phyloP scores from a whole-genome alignment of 169 alveolate species.

The Eimeria necatrix region DNA sequence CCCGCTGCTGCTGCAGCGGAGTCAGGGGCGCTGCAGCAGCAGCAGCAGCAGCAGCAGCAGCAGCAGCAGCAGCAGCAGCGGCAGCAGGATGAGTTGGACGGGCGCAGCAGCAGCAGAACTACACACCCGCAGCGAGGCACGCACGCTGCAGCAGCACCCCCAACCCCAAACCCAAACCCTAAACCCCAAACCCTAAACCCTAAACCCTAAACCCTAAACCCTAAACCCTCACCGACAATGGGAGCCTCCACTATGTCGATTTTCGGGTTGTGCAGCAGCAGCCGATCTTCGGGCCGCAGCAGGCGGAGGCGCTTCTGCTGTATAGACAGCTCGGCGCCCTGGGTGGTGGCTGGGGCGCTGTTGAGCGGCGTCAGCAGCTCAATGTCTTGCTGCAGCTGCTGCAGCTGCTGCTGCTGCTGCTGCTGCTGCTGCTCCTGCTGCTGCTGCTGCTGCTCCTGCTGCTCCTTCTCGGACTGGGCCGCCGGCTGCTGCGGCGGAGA shows the following conservation, averaged over 20 bases:
- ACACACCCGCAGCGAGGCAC: neutral
- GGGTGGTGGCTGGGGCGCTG: slow-evolving; percentile 58
- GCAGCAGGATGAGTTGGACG: neutral
- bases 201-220: neutral
- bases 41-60: slow-evolving; percentile 51
- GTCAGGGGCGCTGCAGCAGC: slow-evolving; percentile 61
- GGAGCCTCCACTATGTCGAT: slow-evolving; percentile 50
- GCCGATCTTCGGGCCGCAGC: slow-evolving; percentile 32
- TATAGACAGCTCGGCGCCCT: slow-evolving; percentile 11
- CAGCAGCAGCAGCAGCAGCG: slow-evolving; percentile 25
- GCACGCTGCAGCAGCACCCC: neutral
- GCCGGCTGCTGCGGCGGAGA: slow-evolving; percentile 59
- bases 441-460: neutral
- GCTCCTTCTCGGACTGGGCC: neutral
- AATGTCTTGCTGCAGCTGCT: neutral
- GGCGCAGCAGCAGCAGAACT: neutral
- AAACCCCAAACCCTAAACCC: neutral
- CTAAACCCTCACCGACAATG: slow-evolving; percentile 31
- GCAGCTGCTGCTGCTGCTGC: slow-evolving; percentile 5
- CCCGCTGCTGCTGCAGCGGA: slow-evolving; percentile 57
- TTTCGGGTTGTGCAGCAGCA: slow-evolving; percentile 53
- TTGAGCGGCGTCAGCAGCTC: slow-evolving; percentile 40
- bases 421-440: neutral
- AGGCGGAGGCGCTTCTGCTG: slow-evolving; percentile 4
- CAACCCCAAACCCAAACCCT: neutral